Evolutionary conservation across 169 alveolate species (phyloP).

Genomic region (Babesia caballi): DNA sequence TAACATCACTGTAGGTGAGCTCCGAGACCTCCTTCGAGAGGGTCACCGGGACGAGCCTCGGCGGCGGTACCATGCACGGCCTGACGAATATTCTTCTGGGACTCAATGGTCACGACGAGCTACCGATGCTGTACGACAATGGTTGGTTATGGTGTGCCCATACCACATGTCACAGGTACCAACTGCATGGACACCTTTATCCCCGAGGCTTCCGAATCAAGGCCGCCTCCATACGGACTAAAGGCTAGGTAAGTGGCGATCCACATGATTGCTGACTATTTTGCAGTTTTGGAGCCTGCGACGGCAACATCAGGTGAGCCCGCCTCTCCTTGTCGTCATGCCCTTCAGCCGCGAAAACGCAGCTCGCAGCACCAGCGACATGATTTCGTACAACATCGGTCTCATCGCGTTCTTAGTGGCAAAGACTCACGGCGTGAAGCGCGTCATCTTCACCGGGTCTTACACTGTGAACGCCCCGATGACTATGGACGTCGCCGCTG

Average conservation of each 20-base stretch:
- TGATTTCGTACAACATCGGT: constrained; percentile 57
- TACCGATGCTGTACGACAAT: neutral
- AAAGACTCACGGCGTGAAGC: constrained; percentile 29
- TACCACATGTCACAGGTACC: neutral
- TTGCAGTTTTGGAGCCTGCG: constrained; percentile 31
- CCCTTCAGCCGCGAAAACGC: constrained; percentile 1
- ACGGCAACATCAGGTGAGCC: neutral
- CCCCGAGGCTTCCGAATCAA: neutral
- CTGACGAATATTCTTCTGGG: constrained; percentile 18
- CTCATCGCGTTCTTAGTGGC: constrained; percentile 40
- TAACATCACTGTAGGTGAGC: constrained; percentile 30
- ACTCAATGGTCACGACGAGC: neutral
- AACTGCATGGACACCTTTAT: constrained; percentile 23
- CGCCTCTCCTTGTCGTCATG: neutral
- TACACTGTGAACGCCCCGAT: constrained; percentile 2
- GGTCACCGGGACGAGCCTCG: constrained; percentile 51
- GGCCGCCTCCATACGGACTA: neutral
- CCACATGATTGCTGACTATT: neutral
- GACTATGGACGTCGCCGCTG: constrained; percentile 38
- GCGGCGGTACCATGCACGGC: constrained; percentile 56
- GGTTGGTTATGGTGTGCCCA: neutral
- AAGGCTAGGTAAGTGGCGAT: constrained; percentile 5
- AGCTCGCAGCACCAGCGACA: constrained; percentile 19
- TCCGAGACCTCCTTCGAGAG: constrained; percentile 7
- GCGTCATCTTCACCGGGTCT: constrained; percentile 43